Conservation (phyloP, 2,329 filamentous ascomycete species). For the Aquanectria penicillioides region DNA sequence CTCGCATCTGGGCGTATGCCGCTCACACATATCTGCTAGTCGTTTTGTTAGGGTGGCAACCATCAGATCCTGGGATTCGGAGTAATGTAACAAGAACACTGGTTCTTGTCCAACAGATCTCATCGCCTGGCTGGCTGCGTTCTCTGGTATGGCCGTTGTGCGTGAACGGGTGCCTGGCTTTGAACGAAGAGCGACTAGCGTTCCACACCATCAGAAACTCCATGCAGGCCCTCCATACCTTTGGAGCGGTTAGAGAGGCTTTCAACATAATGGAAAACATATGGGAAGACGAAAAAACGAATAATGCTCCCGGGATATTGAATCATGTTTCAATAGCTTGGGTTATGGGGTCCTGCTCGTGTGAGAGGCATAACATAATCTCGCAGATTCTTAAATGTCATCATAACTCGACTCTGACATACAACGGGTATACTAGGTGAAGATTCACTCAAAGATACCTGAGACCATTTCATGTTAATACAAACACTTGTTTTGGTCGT, state of each 20-base stretch:
- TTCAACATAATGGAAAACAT: not conserved
- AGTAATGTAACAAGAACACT: not conserved
- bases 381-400: no score
- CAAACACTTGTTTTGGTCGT: no score
- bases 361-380: no score
- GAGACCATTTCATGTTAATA: no score
- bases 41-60: not conserved
- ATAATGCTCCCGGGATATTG: not conserved
- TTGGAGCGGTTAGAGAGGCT: not conserved
- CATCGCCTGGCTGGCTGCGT: slow-evolving; percentile 8
- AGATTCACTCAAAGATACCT: no score
- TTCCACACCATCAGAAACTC: not conserved
- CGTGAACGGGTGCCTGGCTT: slow-evolving; percentile 7
- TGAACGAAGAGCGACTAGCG: not conserved
- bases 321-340: not conserved
- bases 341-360: not conserved
- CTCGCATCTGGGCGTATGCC: slow-evolving; percentile 2
- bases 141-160: slow-evolving; percentile 17
- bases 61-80: not conserved
- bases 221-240: not conserved
- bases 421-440: no score
- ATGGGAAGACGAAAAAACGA: no score
- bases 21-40: not conserved
- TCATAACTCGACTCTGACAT: no score
- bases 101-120: not conserved